Conservation (phyloP, 2,329 filamentous ascomycete genomes). For the Claviceps digitariae region DNA sequence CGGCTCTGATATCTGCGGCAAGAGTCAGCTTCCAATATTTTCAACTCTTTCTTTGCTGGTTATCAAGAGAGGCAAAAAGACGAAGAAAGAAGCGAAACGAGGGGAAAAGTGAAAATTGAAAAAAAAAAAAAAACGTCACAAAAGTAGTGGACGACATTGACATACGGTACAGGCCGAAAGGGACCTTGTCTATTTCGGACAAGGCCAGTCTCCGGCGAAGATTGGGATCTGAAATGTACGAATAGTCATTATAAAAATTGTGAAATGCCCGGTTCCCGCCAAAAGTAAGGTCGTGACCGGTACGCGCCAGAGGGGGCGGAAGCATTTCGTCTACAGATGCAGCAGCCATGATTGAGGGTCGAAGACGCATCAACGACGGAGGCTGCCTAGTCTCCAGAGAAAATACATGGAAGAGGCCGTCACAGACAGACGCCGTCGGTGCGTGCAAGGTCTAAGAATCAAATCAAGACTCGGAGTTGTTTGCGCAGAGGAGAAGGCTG, state of each 20-base stretch:
- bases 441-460: not conserved
- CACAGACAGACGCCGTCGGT: not conserved
- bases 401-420: conserved; percentile 13
- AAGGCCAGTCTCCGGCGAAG: conserved; percentile 62
- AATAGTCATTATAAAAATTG: conserved; percentile 60
- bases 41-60: not conserved
- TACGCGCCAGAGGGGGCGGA: conserved; percentile 25
- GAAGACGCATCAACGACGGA: conserved; percentile 5
- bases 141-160: conserved; percentile 4
- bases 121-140: not conserved
- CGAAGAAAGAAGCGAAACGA: not conserved
- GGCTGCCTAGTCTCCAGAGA: conserved; percentile 6
- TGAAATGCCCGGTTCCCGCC: conserved; percentile 59
- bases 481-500: not conserved
- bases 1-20: conserved; percentile 47
- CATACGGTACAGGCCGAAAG: conserved; percentile 57
- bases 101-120: not conserved
- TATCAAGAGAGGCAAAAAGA: not conserved
- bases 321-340: conserved; percentile 24
- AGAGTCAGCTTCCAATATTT: not conserved
- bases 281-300: conserved; percentile 28
- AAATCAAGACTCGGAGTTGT: not conserved
- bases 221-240: conserved; percentile 57
- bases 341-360: conserved; percentile 14
- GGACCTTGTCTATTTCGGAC: conserved; percentile 67